phyloP scores from a whole-genome alignment of 352 stramenopile species.

The Phytophthora pisi region DNA sequence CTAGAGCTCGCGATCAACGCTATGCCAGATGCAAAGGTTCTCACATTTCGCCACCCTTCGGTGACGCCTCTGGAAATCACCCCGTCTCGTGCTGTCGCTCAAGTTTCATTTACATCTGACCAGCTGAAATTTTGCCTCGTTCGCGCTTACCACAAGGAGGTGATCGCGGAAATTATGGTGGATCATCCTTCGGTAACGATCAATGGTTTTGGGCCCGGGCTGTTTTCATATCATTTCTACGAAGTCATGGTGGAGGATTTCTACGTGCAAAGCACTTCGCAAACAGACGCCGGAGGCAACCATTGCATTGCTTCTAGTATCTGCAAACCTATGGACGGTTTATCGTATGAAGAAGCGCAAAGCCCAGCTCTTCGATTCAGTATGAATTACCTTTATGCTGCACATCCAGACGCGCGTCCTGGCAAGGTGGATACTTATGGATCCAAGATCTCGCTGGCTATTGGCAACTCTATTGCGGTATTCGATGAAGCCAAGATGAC shows the following conservation, averaged over 20 bases:
- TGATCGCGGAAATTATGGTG: slow-evolving; percentile 67
- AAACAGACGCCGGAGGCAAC: slow-evolving; percentile 38
- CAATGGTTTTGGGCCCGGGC: slow-evolving; percentile 71
- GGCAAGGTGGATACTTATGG: slow-evolving; percentile 65
- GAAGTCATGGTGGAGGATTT: slow-evolving; percentile 69
- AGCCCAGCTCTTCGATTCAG: slow-evolving; percentile 50
- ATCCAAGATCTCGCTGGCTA: slow-evolving; percentile 67
- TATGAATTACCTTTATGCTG: slow-evolving; percentile 73
- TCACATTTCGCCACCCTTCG: slow-evolving; percentile 84
- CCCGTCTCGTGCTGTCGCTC: slow-evolving; percentile 54
- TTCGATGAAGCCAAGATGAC: slow-evolving; percentile 81
- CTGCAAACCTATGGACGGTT: slow-evolving; percentile 13
- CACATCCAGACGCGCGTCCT: slow-evolving; percentile 61
- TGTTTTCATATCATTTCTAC: slow-evolving; percentile 87
- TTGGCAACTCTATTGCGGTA: slow-evolving; percentile 75
- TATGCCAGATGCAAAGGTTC: slow-evolving; percentile 52
- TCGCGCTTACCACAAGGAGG: slow-evolving; percentile 60
- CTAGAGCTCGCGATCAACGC: slow-evolving; percentile 60
- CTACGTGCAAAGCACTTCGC: slow-evolving; percentile 77
- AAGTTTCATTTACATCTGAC: slow-evolving; percentile 57
- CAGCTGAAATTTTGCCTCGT: slow-evolving; percentile 75
- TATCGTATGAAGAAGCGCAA: slow-evolving; percentile 10
- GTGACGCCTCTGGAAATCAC: slow-evolving; percentile 64
- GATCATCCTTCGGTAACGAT: slow-evolving; percentile 59
- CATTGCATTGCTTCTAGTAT: slow-evolving; percentile 86